A percentile compares a stretch with the other conserved stretches of the same genome.
Conservation (phyloP, 495 filamentous ascomycete species). For the Bryoglossum gracile region DNA sequence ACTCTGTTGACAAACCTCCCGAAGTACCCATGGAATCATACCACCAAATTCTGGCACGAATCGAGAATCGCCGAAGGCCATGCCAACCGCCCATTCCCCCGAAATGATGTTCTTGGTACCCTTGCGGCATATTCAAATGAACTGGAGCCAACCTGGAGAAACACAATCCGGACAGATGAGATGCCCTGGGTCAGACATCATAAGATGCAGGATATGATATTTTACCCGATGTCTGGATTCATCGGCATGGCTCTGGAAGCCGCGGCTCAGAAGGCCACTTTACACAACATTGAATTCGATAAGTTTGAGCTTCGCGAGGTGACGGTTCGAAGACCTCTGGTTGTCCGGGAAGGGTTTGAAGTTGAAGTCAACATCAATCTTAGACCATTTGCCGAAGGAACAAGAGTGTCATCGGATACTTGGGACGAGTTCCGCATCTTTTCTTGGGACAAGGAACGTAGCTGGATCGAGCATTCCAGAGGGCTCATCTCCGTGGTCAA, state of each 20-base stretch:
- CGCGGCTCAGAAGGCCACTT: slow-evolving; percentile 28
- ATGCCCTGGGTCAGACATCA: slow-evolving; percentile 25
- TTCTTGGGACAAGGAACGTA: slow-evolving; percentile 5
- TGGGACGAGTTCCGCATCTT: slow-evolving; percentile 18
- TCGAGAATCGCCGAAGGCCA: slow-evolving; percentile 25
- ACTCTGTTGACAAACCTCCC: slow-evolving; percentile 28
- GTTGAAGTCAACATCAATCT: slow-evolving; percentile 15
- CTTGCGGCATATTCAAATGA: slow-evolving; percentile 23
- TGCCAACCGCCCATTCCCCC: slow-evolving; percentile 21
- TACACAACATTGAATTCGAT: slow-evolving; percentile 10
- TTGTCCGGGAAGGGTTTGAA: slow-evolving; percentile 11
- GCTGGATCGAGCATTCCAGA: slow-evolving; percentile 15
- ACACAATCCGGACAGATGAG: slow-evolving; percentile 25
- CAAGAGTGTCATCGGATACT: slow-evolving; percentile 2
- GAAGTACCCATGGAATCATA: slow-evolving; percentile 33
- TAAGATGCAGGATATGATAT: slow-evolving; percentile 13
- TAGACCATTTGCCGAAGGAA: slow-evolving; percentile 3
- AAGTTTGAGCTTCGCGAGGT: slow-evolving; percentile 17
- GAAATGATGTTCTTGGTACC: slow-evolving; percentile 32
- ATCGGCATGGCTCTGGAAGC: slow-evolving; percentile 38
- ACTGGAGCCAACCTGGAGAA: slow-evolving; percentile 33
- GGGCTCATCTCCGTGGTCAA: slow-evolving; percentile 6
- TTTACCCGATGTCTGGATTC: slow-evolving; percentile 35
- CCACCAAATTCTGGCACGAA: slow-evolving; percentile 32
- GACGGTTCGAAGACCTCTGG: slow-evolving; percentile 27